Evolutionary conservation across 202 grass and related monocot species (phyloP).

Genomic region (Setaria viridis): DNA sequence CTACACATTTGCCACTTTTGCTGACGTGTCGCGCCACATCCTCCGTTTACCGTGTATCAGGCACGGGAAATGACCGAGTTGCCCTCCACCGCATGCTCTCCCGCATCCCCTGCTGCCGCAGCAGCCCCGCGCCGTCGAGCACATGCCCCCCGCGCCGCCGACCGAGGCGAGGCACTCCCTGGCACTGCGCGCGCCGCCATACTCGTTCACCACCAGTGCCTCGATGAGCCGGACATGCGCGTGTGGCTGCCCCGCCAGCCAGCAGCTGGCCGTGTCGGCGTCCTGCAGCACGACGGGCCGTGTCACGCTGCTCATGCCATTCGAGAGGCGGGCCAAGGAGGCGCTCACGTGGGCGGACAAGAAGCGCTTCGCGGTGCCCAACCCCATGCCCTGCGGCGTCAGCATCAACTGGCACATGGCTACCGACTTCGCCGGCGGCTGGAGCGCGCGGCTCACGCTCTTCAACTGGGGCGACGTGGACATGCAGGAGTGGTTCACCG

Average conservation of each 20-base stretch:
- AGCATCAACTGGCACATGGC: slow-evolving; percentile 89
- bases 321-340: slow-evolving; percentile 56
- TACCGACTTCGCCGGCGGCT: slow-evolving; percentile 50
- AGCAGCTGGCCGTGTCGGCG: not conserved
- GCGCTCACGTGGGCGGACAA: slow-evolving; percentile 55
- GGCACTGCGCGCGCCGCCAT: slow-evolving; percentile 67
- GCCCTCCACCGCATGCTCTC: slow-evolving; percentile 75
- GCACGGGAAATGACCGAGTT: too few relatives aligned
- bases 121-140: slow-evolving; percentile 67
- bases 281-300: slow-evolving; percentile 57
- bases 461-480: slow-evolving; percentile 68
- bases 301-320: slow-evolving; percentile 70
- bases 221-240: slow-evolving; percentile 92
- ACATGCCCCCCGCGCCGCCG: slow-evolving; percentile 35
- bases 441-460: slow-evolving; percentile 65
- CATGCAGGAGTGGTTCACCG: slow-evolving; percentile 65
- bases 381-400: slow-evolving; percentile 72
- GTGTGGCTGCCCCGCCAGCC: slow-evolving; percentile 56
- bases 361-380: slow-evolving; percentile 46
- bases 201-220: slow-evolving; percentile 83
- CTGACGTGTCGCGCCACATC: too few relatives aligned
- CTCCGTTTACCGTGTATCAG: too few relatives aligned
- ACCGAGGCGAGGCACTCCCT: slow-evolving; percentile 65
- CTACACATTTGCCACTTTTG: too few relatives aligned
- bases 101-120: slow-evolving; percentile 78